Evolutionary conservation across 2,329 filamentous ascomycete species (phyloP).

Genomic region (Epichloe gansuensis): DNA sequence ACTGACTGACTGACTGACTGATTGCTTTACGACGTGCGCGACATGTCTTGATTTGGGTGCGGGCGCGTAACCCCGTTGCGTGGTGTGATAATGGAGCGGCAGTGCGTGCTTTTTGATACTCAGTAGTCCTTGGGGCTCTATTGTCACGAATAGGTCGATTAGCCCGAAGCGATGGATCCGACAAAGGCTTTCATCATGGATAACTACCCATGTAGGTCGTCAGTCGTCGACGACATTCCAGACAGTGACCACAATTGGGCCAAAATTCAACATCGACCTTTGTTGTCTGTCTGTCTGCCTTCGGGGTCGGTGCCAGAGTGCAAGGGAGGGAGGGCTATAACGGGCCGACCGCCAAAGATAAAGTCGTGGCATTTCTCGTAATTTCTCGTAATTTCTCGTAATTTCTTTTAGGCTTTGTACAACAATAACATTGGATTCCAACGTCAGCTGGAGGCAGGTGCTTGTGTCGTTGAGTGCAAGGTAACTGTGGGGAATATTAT

Average conservation of each 20-base stretch:
- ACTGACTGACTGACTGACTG: not conserved
- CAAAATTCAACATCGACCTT: not conserved
- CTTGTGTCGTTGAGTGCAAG: not conserved
- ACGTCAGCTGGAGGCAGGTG: not conserved
- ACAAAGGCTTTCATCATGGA: not conserved
- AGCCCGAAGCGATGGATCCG: not conserved
- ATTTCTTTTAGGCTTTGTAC: not conserved
- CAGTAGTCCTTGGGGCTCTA: not conserved
- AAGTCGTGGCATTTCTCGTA: not conserved
- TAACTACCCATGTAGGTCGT: not conserved
- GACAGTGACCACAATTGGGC: not conserved
- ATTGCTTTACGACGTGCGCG: not conserved
- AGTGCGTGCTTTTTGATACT: not conserved
- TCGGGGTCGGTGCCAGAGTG: not conserved
- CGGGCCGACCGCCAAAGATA: not conserved
- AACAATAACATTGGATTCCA: not conserved
- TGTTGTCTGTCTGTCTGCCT: not conserved
- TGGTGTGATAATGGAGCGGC: not conserved
- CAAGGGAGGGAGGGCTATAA: not conserved
- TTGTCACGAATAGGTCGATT: not conserved
- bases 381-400: not conserved
- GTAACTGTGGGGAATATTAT: not conserved
- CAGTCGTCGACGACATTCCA: not conserved
- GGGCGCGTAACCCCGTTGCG: not conserved
- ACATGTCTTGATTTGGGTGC: not conserved